These are phyloP conservation scores for Amanita rimosa DNA, from an alignment of 768 basidiomycete genomes.

Conservation along the genomic window DNA sequence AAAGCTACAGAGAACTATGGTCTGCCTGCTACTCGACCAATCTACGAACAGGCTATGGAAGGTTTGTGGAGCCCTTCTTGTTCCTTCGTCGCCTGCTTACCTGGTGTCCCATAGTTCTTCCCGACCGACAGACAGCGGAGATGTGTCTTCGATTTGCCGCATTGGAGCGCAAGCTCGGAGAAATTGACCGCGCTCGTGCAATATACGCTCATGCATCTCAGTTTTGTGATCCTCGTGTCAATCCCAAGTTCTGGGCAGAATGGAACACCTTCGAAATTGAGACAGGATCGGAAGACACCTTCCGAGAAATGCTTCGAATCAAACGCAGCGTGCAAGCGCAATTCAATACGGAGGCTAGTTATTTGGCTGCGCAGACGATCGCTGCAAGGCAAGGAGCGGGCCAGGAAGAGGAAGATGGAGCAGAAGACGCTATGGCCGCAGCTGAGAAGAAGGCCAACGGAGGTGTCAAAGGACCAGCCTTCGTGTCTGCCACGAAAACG, in stretches of 20 bases:
- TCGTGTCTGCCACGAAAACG: conserved; percentile 66
- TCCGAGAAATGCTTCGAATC: conserved; percentile 90
- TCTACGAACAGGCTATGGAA: conserved; percentile 93
- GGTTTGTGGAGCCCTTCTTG: conserved; percentile 16
- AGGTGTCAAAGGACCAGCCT: conserved; percentile 49
- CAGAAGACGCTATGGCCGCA: conserved; percentile 78
- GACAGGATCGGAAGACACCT: conserved; percentile 97
- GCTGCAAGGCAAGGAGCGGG: conserved; percentile 52
- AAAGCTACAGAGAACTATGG: conserved; percentile 96
- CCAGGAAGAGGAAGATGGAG: conserved; percentile 29
- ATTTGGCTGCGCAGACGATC: conserved; percentile 83
- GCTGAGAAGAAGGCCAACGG: conserved; percentile 54
- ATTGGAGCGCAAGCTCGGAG: conserved; percentile 94
- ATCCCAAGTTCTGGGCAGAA: conserved; percentile 90
- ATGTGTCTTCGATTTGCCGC: conserved; percentile 96
- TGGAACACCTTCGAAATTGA: conserved; percentile 99
- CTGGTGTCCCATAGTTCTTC: conserved; percentile 40
- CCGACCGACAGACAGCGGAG: conserved; percentile 89
- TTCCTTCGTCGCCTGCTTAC: background rate
- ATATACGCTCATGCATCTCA: conserved; percentile 97
- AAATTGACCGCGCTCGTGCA: conserved; percentile 94
- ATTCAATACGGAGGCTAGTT: conserved; percentile 95
- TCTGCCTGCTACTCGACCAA: conserved; percentile 88
- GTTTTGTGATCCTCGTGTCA: conserved; percentile 92
- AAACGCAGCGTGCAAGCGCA: conserved; percentile 97